Evolutionary conservation across 164 flowering plant genomes (phyloP).

Genomic region (Litsea cubeba): DNA sequence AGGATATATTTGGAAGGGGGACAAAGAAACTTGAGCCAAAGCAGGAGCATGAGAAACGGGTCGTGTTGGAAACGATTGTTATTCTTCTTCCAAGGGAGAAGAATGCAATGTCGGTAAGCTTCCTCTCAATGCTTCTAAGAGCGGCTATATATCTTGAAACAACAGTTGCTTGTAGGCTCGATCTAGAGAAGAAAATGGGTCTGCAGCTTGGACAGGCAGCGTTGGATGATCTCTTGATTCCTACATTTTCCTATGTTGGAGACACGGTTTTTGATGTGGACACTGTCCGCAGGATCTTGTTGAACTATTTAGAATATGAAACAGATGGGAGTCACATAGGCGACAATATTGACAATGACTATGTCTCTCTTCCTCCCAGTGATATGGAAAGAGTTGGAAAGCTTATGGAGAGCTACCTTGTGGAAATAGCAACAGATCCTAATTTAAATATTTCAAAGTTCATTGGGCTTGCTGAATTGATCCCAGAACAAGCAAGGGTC

Average conservation of each 20-base stretch:
- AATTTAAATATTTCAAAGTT: conserved; percentile 63
- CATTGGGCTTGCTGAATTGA: conserved; percentile 57
- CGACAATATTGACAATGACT: conserved; percentile 35
- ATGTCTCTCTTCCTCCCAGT: conserved; percentile 36
- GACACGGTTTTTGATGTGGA: conserved; percentile 86
- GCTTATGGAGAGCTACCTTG: conserved; percentile 83
- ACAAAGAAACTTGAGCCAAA: conserved; percentile 70
- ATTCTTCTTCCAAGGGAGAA: conserved; percentile 85
- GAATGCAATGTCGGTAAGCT: conserved; percentile 75
- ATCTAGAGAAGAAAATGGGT: conserved; percentile 84
- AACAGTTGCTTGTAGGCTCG: conserved; percentile 85
- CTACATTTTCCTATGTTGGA: conserved; percentile 66
- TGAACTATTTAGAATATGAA: conserved; percentile 57
- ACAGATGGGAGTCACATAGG: conserved; percentile 33
- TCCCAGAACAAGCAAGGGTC: conserved; percentile 72
- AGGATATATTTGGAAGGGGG: conserved; percentile 77
- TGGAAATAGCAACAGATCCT: conserved; percentile 85
- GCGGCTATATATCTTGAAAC: conserved; percentile 80
- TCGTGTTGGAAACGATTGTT: conserved; percentile 79
- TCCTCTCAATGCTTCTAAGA: conserved; percentile 77
- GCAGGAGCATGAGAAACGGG: conserved; percentile 82
- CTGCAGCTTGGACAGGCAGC: conserved; percentile 74
- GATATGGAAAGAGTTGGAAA: conserved; percentile 70
- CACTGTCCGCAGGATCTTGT: conserved; percentile 70
- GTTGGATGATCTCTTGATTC: conserved; percentile 85